Evolutionary conservation across 1,284 basidiomycete species (phyloP).

Genomic region (Leccinum colubrinum): DNA sequence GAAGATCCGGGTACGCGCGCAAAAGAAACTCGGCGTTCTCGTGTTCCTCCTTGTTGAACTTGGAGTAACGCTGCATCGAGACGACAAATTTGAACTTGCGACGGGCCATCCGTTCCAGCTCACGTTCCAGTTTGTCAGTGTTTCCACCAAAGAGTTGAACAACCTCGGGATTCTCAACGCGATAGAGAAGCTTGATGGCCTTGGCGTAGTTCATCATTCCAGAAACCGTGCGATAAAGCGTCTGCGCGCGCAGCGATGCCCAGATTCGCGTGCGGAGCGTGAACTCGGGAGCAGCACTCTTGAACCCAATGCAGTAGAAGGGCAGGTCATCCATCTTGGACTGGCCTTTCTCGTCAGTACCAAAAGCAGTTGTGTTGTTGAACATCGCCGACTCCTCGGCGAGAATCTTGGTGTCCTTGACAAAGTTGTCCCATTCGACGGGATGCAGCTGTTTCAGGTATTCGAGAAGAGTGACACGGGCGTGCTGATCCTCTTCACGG

Average conservation of each 20-base stretch:
- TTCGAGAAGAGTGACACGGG: conserved; percentile 91
- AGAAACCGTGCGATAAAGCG: conserved; percentile 96
- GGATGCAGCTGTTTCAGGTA: conserved; percentile 98
- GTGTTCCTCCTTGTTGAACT: conserved; percentile 99
- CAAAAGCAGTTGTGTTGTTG: conserved; percentile 78
- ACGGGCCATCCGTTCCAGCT: conserved; percentile 95
- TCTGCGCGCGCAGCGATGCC: conserved; percentile 98
- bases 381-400: conserved; percentile 94
- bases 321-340: conserved; percentile 93
- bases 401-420: conserved; percentile 98
- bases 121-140: conserved; percentile 95
- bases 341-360: conserved; percentile 81
- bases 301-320: conserved; percentile 98
- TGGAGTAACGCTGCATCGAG: conserved; percentile 99
- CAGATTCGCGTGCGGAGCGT: conserved; percentile 98
- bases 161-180: conserved; percentile 98
- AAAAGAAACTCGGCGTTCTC: conserved; percentile 99
- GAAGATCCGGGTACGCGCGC: conserved; percentile 97
- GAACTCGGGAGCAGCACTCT: conserved; percentile 97
- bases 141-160: conserved; percentile 97
- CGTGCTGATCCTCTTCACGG: conserved; percentile 93
- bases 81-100: conserved; percentile 99
- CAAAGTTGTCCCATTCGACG: conserved; percentile 99
- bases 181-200: conserved; percentile 99
- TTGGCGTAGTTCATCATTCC: conserved; percentile 99